phyloP scores from a whole-genome alignment of 257 asterid species.

The Cruciata laevipes region DNA sequence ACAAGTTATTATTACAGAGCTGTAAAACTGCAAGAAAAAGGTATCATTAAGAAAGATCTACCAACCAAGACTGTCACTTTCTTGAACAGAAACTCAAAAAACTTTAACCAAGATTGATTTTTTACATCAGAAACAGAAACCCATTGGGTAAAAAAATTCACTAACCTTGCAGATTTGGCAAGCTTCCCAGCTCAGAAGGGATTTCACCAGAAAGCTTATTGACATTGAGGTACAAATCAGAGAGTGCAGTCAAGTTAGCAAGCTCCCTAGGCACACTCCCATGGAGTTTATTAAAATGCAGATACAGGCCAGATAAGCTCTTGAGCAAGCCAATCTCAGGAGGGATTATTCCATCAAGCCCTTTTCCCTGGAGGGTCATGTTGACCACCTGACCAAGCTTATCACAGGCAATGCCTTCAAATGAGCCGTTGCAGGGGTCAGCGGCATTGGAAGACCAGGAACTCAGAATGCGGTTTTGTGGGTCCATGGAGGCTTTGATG shows the following conservation, averaged over 20 bases:
- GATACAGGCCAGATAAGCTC: conserved; percentile 75
- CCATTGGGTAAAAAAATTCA: not conserved
- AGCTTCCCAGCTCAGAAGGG: conserved; percentile 61
- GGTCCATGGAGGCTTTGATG: conserved; percentile 79
- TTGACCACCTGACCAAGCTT: conserved; percentile 69
- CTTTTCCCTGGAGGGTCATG: conserved; percentile 84
- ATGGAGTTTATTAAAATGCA: conserved; percentile 82
- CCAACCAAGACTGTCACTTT: conserved; percentile 12
- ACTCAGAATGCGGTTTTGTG: conserved; percentile 44
- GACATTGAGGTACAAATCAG: conserved; percentile 91
- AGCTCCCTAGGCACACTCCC: conserved; percentile 82
- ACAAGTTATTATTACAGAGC: conserved; percentile 72
- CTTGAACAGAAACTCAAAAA: not conserved
- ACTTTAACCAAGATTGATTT: conserved; percentile 8
- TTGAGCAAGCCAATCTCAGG: conserved; percentile 77
- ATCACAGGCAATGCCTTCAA: conserved; percentile 80
- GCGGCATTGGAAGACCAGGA: conserved; percentile 66
- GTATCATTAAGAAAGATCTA: conserved; percentile 21
- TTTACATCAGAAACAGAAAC: not conserved
- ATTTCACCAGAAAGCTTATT: conserved; percentile 71
- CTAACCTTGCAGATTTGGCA: conserved; percentile 76
- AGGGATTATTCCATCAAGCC: conserved; percentile 71
- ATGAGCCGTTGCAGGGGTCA: conserved; percentile 59
- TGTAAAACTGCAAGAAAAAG: conserved; percentile 61
- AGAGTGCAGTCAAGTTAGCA: conserved; percentile 56